A percentile compares a stretch with the other conserved stretches of the same genome.
Evolutionary conservation across 75 land plant species (phyloP).

Genomic region (Picea sitchensis): DNA sequence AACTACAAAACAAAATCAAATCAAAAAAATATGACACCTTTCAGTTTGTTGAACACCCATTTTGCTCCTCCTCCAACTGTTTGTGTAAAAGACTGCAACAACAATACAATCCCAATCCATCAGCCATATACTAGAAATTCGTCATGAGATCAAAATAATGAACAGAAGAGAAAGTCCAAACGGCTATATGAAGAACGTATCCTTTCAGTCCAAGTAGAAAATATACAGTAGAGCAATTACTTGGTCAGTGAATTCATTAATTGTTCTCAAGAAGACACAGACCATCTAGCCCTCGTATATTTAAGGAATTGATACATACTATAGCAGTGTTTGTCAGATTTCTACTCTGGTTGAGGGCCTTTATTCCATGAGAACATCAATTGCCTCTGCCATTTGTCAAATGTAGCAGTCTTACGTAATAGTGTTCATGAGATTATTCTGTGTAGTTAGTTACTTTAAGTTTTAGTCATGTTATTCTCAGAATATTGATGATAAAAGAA

Average conservation of each 20-base stretch:
- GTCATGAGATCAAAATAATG: not conserved
- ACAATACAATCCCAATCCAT: constrained; percentile 1
- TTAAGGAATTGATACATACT: not conserved
- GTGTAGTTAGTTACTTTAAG: not conserved
- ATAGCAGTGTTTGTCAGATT: not conserved
- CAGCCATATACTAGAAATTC: not conserved
- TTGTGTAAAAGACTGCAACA: constrained; percentile 33
- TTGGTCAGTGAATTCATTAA: not conserved
- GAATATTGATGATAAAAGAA: not conserved
- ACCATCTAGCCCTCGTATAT: not conserved
- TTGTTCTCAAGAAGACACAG: not conserved
- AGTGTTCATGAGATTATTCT: not conserved
- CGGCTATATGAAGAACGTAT: not conserved
- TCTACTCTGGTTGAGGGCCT: not conserved
- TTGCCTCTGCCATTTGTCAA: not conserved
- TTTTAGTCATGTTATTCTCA: not conserved
- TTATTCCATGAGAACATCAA: not conserved
- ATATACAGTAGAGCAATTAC: not conserved
- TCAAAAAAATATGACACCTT: constrained; percentile 23
- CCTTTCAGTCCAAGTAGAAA: not conserved
- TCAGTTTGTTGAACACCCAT: constrained; percentile 45
- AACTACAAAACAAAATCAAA: not conserved
- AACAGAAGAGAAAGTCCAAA: constrained; percentile 1
- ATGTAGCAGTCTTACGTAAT: not conserved
- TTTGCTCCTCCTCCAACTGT: constrained; percentile 56